phyloP scores from a whole-genome alignment of 2,329 filamentous ascomycete genomes.

The Diaporthe nobilis region DNA sequence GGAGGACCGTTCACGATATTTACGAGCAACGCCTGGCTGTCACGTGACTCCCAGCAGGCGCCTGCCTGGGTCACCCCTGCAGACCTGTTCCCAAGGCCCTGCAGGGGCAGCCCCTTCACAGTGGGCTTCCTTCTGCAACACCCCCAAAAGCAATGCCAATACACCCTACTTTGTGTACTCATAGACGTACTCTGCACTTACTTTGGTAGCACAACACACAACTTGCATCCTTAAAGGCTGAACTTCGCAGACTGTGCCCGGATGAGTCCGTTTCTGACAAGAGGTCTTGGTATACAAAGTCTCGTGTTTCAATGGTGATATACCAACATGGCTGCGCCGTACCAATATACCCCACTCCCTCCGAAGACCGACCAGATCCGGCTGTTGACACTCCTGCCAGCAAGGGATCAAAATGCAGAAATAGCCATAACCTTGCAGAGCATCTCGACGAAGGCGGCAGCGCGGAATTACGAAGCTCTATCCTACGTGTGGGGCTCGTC shows the following conservation, averaged over 20 bases:
- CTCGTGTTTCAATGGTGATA: background rate
- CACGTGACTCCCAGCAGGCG: too few relatives aligned
- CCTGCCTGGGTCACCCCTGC: too few relatives aligned
- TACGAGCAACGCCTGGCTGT: too few relatives aligned
- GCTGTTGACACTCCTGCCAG: conserved; percentile 14
- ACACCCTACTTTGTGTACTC: too few relatives aligned
- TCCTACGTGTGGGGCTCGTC: conserved; percentile 15
- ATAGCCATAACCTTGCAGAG: background rate
- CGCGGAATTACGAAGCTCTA: conserved; percentile 9
- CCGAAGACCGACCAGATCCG: background rate
- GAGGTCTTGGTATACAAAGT: background rate
- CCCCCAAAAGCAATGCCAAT: too few relatives aligned
- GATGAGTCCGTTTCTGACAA: background rate
- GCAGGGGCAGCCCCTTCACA: too few relatives aligned
- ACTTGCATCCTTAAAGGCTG: background rate
- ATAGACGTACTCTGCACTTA: too few relatives aligned
- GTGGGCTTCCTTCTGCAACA: too few relatives aligned
- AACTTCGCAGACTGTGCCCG: background rate
- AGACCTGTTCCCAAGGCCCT: too few relatives aligned
- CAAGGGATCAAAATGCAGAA: background rate
- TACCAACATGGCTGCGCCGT: background rate
- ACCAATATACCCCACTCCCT: background rate
- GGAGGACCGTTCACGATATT: too few relatives aligned
- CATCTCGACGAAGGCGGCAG: background rate
- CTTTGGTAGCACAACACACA: background rate